These are phyloP conservation scores for Straminergon stramineum DNA, from an alignment of 225 moss, liverwort and hornwort species.

Conservation along the genomic window DNA sequence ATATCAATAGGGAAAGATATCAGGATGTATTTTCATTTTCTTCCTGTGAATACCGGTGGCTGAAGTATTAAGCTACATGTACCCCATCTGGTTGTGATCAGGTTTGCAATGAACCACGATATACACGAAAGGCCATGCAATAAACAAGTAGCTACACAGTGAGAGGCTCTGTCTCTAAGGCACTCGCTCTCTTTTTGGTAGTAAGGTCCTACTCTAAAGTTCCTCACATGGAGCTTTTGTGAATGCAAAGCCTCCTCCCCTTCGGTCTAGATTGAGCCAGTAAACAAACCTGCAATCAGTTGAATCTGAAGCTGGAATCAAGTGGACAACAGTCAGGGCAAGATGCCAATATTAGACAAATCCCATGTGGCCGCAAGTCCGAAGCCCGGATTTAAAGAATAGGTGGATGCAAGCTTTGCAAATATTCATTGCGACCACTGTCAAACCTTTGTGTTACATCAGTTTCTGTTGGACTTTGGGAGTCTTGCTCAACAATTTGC, in stretches of 20 bases:
- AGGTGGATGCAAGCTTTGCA: background rate
- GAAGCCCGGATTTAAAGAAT: background rate
- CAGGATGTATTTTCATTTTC: too few species aligned
- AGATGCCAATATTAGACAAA: background rate
- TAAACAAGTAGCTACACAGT: background rate
- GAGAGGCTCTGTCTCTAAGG: background rate
- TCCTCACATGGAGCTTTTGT: background rate
- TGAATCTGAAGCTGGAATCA: background rate
- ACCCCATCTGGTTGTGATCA: background rate
- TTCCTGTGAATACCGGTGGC: too few species aligned
- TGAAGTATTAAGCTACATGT: background rate
- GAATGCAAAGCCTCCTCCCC: background rate
- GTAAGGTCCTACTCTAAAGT: background rate
- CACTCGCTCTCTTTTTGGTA: background rate
- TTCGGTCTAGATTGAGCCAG: background rate
- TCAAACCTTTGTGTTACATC: background rate
- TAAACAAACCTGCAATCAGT: background rate
- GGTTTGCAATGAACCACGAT: background rate
- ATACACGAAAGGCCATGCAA: background rate
- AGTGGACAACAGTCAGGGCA: background rate
- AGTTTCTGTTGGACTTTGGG: background rate
- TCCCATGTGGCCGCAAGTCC: too few species aligned
- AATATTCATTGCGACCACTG: background rate
- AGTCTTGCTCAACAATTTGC: background rate
- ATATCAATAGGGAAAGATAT: too few species aligned